Evolutionary conservation across 2,329 filamentous ascomycete species (phyloP).

Genomic region (Colletotrichum tamarilloi): DNA sequence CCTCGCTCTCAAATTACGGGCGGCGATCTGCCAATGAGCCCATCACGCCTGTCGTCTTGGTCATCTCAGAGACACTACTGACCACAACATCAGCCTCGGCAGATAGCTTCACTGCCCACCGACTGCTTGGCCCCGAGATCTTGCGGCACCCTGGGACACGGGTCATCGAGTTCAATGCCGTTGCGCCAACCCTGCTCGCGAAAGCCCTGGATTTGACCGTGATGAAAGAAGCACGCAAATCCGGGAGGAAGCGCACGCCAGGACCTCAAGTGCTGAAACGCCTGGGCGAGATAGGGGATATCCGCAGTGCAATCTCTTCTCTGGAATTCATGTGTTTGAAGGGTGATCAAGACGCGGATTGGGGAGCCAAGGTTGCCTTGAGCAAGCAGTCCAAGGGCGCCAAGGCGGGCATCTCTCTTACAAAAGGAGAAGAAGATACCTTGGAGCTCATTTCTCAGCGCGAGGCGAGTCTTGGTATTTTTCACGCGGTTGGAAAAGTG

Average conservation of each 20-base stretch:
- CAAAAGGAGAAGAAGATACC: conserved; percentile 81
- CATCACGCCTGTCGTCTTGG: conserved; percentile 82
- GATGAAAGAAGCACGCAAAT: conserved; percentile 85
- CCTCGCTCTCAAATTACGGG: conserved; percentile 62
- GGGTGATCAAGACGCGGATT: conserved; percentile 78
- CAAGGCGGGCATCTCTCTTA: conserved; percentile 70
- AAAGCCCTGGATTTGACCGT: conserved; percentile 88
- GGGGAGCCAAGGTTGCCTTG: conserved; percentile 80
- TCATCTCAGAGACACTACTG: conserved; percentile 90
- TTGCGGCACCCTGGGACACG: conserved; percentile 82
- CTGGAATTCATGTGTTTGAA: conserved; percentile 92
- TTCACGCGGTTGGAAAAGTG: conserved; percentile 95
- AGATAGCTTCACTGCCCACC: conserved; percentile 93
- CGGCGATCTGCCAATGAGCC: conserved; percentile 55
- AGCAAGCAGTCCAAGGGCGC: conserved; percentile 73
- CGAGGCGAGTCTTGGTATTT: conserved; percentile 91
- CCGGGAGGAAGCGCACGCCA: conserved; percentile 79
- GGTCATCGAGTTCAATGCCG: conserved; percentile 91
- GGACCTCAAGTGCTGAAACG: conserved; percentile 82
- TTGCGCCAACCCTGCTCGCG: conserved; percentile 85
- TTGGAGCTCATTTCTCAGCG: conserved; percentile 85
- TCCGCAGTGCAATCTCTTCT: conserved; percentile 90
- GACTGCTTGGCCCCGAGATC: conserved; percentile 88
- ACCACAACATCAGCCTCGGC: conserved; percentile 86
- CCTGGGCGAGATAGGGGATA: conserved; percentile 88